Percentiles rank a stretch among this genome's conserved stretches.
phyloP scores from a whole-genome alignment of 2,329 filamentous ascomycete species.

The Alternaria angustiovoidea region DNA sequence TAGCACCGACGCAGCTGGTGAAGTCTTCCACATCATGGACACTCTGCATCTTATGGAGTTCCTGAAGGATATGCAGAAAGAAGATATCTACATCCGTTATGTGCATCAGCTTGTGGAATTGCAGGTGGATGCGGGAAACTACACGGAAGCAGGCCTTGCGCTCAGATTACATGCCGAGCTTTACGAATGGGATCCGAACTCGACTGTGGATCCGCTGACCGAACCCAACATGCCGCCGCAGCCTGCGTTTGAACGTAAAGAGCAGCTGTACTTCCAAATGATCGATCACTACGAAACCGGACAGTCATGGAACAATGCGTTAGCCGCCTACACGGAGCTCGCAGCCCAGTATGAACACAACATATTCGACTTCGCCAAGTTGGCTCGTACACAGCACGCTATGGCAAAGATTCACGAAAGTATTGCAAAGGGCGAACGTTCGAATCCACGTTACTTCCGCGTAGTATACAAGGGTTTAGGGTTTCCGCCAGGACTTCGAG shows the following conservation, averaged over 20 bases:
- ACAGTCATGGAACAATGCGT: slow-evolving; percentile 89
- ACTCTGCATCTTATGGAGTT: slow-evolving; percentile 94
- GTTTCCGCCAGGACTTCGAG: slow-evolving; percentile 79
- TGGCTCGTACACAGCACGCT: slow-evolving; percentile 86
- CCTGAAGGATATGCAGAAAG: slow-evolving; percentile 93
- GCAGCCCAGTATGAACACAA: slow-evolving; percentile 90
- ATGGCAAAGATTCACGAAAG: slow-evolving; percentile 93
- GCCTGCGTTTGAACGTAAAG: slow-evolving; percentile 89
- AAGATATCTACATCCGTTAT: slow-evolving; percentile 95
- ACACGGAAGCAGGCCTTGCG: slow-evolving; percentile 87
- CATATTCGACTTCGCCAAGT: slow-evolving; percentile 88
- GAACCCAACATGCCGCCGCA: slow-evolving; percentile 85
- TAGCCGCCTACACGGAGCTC: slow-evolving; percentile 89
- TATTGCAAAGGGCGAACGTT: slow-evolving; percentile 80
- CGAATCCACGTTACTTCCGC: slow-evolving; percentile 86
- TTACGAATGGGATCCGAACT: slow-evolving; percentile 86
- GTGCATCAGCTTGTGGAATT: slow-evolving; percentile 88
- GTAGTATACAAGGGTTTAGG: slow-evolving; percentile 89
- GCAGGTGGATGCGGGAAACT: slow-evolving; percentile 78
- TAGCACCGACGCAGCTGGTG: slow-evolving; percentile 74
- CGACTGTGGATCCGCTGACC: slow-evolving; percentile 68
- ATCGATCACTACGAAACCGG: slow-evolving; percentile 94
- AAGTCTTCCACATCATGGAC: slow-evolving; percentile 85
- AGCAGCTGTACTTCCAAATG: slow-evolving; percentile 90
- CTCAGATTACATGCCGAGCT: slow-evolving; percentile 90